phyloP scores from a whole-genome alignment of 2,329 filamentous ascomycete species.

The Polychaeton citri region DNA sequence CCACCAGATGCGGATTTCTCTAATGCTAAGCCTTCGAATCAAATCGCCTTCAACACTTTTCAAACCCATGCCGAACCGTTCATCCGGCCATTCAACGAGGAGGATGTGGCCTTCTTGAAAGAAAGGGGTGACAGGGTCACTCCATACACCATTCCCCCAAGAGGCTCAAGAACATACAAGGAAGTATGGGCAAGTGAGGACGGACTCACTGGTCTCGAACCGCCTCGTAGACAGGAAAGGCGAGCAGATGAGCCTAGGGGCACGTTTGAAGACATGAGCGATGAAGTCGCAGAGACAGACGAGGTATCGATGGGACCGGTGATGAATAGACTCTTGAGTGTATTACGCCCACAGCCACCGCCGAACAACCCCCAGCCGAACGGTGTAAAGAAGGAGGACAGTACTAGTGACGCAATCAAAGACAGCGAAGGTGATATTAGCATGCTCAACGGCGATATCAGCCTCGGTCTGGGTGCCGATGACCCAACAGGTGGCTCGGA shows the following conservation, averaged over 20 bases:
- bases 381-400: conserved; percentile 38
- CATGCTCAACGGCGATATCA: conserved; percentile 15
- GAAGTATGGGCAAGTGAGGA: conserved; percentile 95
- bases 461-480: conserved; percentile 4
- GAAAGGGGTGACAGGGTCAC: conserved; percentile 70
- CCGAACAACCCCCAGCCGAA: conserved; percentile 37
- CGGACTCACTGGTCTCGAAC: conserved; percentile 61
- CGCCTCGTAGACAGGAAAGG: conserved; percentile 48
- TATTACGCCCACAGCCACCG: conserved; percentile 60
- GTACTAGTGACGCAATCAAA: conserved; percentile 32
- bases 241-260: conserved; percentile 74
- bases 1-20: conserved; percentile 94
- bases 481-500: conserved; percentile 31
- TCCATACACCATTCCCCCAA: conserved; percentile 75
- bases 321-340: conserved; percentile 65
- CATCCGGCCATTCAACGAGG: conserved; percentile 78
- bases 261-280: conserved; percentile 72
- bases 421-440: conserved; percentile 31
- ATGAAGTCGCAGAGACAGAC: conserved; percentile 77
- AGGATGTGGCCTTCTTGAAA: conserved; percentile 83
- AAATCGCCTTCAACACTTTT: conserved; percentile 89
- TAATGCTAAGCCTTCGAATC: conserved; percentile 80
- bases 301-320: conserved; percentile 79
- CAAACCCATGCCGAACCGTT: conserved; percentile 85
- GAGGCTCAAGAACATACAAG: conserved; percentile 72